Evolutionary conservation across 495 filamentous ascomycete species (phyloP).

Genomic region (Pyronema domesticum): DNA sequence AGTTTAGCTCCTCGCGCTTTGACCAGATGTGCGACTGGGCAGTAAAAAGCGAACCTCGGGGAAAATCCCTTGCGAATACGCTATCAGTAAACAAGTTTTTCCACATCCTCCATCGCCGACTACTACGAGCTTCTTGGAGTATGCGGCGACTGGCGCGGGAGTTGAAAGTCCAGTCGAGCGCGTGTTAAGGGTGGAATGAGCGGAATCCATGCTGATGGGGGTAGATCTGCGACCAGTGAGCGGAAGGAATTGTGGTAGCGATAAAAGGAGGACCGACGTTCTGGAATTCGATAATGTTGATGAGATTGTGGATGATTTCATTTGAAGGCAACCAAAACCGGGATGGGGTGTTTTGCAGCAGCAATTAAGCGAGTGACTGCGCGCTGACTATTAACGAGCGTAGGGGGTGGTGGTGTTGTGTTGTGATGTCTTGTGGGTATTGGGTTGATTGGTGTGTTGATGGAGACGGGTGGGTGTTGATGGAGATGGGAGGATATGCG

Average conservation of each 20-base stretch:
- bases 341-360: background rate
- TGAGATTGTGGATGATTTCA: background rate
- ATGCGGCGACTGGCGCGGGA: constrained; percentile 52
- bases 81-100: constrained; percentile 96
- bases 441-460: too few relatives aligned
- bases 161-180: constrained; percentile 22
- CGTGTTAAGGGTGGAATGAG: constrained; percentile 13
- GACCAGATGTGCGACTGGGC: background rate
- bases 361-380: background rate
- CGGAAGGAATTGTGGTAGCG: too few relatives aligned
- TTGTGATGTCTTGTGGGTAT: too few relatives aligned
- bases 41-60: constrained; percentile 57
- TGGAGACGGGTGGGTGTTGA: too few relatives aligned
- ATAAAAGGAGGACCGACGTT: too few relatives aligned
- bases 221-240: constrained; percentile 4
- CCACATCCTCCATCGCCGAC: constrained; percentile 96
- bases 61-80: constrained; percentile 94
- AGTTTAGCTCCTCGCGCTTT: constrained; percentile 1
- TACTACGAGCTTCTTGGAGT: constrained; percentile 97
- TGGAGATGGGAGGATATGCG: too few relatives aligned
- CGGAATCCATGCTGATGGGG: constrained; percentile 22
- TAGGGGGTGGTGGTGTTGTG: too few relatives aligned
- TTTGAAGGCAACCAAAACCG: background rate
- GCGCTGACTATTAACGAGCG: too few relatives aligned
- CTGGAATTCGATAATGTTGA: too few relatives aligned